Evolutionary conservation across 2,329 filamentous ascomycete species (phyloP), one percentile per base, ranked within the genome.

Genomic region (Pseudogymnoascus sp.): DNA sequence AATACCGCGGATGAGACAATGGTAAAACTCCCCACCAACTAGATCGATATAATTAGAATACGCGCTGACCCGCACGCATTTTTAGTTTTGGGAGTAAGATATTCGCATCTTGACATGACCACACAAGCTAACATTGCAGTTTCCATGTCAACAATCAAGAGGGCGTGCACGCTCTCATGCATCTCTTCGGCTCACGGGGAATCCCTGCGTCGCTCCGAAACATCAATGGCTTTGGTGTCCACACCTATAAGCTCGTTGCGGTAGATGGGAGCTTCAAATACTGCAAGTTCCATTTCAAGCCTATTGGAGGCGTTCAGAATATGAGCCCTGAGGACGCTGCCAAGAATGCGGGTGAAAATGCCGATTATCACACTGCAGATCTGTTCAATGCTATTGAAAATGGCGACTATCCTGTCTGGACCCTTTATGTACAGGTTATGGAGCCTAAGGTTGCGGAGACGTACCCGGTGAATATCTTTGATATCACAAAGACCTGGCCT

Each of bases 401-500:
- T 3, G 77, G 79, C 5, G 72, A 82, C 25, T 78, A 72, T 62
- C 80, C 81, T 0, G 74, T 72, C 2, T 84, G 83, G 83, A 80
- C 78, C 5, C 70, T 83, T 6, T 80, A 78, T 65, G 70, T 85
- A 1, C 82, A 86, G 70, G 76, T 82, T 40, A 84, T 86, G 76
- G 75, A 77, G 5, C 79, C 81, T 0, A 73, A 79, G 63, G 75
- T 83, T 46, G 81, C 81, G 2, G 78, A 80, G 61, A 77, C 67
- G 0, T 78, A 78, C 64, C 73, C 75, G 1, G 76, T 77, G 65
- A 79, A 82, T 63, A 76, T 84, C 53, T 84, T 86, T 67, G 84
- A 87, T 67, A 75, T 80, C 37, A 86, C 83, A 8, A 81, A 84
- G 64, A 76, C 80, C 31, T 84, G 81, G 82, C 79, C 81, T 0